A percentile compares a stretch with the other conserved stretches of the same genome.
These are phyloP conservation scores for Nematocida displodere DNA, from an alignment of 371 early-diverging fungal genomes.

Conservation along the genomic window DNA sequence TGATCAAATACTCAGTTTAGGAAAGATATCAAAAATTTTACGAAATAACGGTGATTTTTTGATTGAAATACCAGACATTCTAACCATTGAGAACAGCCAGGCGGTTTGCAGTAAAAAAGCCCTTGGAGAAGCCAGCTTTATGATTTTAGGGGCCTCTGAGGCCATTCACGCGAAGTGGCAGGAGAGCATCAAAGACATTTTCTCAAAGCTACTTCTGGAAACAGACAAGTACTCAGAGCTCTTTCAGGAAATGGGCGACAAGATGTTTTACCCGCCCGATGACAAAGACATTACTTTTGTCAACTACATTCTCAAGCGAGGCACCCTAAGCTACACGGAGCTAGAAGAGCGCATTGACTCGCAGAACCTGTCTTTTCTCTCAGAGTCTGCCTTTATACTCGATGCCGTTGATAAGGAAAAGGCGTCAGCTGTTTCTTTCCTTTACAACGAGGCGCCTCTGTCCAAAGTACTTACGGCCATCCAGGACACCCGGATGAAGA, in stretches of 20 bases:
- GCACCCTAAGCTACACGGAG: not conserved
- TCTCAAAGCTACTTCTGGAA: constrained; percentile 14
- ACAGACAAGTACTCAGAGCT: constrained; percentile 12
- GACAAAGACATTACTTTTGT: constrained; percentile 28
- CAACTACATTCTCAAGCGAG: constrained; percentile 22
- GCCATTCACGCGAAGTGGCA: not conserved
- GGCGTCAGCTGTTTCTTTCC: not conserved
- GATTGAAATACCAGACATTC: not conserved
- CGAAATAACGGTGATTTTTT: not conserved
- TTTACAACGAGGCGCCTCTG: constrained; percentile 8
- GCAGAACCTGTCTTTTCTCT: constrained; percentile 19
- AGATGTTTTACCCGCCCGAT: not conserved
- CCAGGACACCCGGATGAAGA: not conserved
- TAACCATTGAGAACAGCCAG: not conserved
- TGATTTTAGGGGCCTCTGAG: not conserved
- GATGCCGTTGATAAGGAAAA: not conserved
- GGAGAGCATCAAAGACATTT: not conserved
- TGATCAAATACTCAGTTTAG: not conserved
- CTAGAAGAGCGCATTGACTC: constrained; percentile 21
- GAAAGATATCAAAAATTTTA: constrained; percentile 37
- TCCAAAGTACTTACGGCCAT: constrained; percentile 6
- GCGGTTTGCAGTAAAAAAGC: not conserved
- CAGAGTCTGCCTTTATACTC: constrained; percentile 22
- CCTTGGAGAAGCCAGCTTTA: not conserved
- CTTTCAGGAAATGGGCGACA: constrained; percentile 17